Evolutionary conservation across 441 rosid species (phyloP), one percentile per base, ranked within the genome.

Genomic region (Populus tomentosa): DNA sequence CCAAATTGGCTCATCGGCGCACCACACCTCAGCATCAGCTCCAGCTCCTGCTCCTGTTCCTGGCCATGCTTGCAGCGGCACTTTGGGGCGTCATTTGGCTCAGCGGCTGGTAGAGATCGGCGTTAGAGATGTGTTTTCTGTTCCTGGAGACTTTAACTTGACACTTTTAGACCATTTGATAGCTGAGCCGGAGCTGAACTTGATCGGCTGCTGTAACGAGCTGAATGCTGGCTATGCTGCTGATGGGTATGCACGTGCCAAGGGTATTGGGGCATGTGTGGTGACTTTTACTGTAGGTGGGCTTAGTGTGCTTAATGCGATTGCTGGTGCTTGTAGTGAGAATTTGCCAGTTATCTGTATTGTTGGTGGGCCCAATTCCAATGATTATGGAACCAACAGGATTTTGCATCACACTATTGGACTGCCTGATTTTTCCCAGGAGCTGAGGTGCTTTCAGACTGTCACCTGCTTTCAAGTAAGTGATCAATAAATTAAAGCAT

Each of bases 201-300:
- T 86, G 80, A 73, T 94, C 69, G 98, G 98, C 4, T 94, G 98
- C 90, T 94, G 98, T 82, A 94, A 94, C 80, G 98, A 94, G 91
- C 92, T 92, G 1, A 92, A 92, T 80, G 97, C 97, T 5, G 97
- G 97, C 13, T 92, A 92, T 67, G 97, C 97, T 0, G 97, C 97
- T 3, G 94, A 92, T 46, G 97, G 97, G 8, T 92, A 92, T 80
- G 97, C 97, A 7, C 86, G 97, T 33, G 82, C 92, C 20, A 86
- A 78, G 46, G 97, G 97, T 5, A 89, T 92, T 21, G 97, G 97
- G 6, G 97, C 97, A 23, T 92, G 97, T 40, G 97, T 86, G 0
- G 97, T 90, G 21, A 92, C 97, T 35, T 92, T 90, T 88, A 89
- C 97, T 38, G 97, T 92, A 9, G 97, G 97, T 18, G 97, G 97